Percentiles rank a stretch among this genome's conserved stretches.
Evolutionary conservation across 129 eudicot species (phyloP).

Genomic region (Solidago caesia): DNA sequence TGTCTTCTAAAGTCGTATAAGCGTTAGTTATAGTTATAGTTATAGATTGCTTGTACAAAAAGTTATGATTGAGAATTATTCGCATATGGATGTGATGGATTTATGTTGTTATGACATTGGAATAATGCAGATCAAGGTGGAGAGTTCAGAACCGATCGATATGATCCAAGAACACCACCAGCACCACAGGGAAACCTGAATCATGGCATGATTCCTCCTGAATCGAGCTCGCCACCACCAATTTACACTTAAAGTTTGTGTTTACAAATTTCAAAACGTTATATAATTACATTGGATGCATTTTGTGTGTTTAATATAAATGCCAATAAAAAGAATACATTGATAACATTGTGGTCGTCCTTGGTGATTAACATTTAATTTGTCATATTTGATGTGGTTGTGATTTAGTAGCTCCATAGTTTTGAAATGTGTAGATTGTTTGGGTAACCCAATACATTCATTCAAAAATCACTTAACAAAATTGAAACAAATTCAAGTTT

Average conservation of each 20-base stretch:
- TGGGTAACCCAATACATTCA: too few species aligned
- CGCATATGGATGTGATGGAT: neutral
- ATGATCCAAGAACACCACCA: slow-evolving; percentile 42
- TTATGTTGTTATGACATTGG: neutral
- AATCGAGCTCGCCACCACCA: slow-evolving; percentile 19
- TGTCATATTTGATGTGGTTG: neutral
- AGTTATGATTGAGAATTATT: neutral
- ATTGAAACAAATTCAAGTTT: too few species aligned
- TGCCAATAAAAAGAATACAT: neutral
- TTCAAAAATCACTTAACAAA: too few species aligned
- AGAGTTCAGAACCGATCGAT: slow-evolving; percentile 21
- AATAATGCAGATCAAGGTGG: slow-evolving; percentile 25
- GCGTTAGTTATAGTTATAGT: neutral
- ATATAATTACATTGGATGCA: neutral
- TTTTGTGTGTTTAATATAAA: neutral
- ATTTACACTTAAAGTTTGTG: slow-evolving; percentile 16
- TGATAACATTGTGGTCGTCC: neutral
- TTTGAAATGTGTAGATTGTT: too few species aligned
- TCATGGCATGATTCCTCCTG: slow-evolving; percentile 25
- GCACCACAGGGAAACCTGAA: slow-evolving; percentile 24
- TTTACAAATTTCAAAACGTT: neutral
- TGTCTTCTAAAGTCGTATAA: neutral
- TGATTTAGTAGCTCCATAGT: too few species aligned
- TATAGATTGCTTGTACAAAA: neutral
- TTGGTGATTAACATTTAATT: neutral